These are phyloP conservation scores for Saprolegnia parasitica DNA, from an alignment of 352 stramenopile species.

Conservation along the genomic window DNA sequence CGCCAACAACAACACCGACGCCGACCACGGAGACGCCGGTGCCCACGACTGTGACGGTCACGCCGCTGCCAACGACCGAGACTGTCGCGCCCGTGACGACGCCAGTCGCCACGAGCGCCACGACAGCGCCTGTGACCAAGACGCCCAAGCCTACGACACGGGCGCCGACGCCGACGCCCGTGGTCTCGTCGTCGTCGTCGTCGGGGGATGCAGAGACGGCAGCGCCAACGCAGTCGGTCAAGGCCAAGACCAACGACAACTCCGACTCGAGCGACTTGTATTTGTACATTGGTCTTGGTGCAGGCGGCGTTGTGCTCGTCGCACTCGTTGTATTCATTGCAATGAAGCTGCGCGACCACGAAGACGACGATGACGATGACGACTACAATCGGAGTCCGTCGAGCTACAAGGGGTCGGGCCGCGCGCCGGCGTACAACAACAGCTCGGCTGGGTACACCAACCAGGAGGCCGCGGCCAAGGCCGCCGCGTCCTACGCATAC, in stretches of 20 bases:
- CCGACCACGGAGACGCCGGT: not conserved
- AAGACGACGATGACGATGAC: conserved; percentile 31
- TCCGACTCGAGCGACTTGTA: conserved; percentile 10
- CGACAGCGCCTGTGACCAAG: not conserved
- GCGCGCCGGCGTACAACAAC: not conserved
- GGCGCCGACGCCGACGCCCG: not conserved
- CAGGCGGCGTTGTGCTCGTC: conserved; percentile 15
- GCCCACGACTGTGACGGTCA: not conserved
- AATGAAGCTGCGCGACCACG: not conserved
- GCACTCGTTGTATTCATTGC: conserved; percentile 15
- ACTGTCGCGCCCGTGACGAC: not conserved
- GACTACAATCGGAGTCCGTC: conserved; percentile 7
- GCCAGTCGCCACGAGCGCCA: not conserved
- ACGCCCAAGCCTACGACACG: not conserved
- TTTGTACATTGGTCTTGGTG: conserved; percentile 28
- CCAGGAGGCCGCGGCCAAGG: not conserved
- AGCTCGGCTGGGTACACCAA: no score
- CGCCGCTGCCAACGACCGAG: not conserved
- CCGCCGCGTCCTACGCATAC: not conserved
- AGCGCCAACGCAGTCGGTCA: conserved; percentile 13
- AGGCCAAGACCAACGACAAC: not conserved
- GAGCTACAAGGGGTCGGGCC: conserved; percentile 8
- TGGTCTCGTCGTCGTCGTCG: conserved; percentile 1
- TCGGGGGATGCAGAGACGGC: not conserved
- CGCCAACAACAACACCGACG: not conserved